Evolutionary conservation across 768 basidiomycete species (phyloP), one percentile per base, ranked within the genome.

Genomic region (Clitopilus hobsonii): DNA sequence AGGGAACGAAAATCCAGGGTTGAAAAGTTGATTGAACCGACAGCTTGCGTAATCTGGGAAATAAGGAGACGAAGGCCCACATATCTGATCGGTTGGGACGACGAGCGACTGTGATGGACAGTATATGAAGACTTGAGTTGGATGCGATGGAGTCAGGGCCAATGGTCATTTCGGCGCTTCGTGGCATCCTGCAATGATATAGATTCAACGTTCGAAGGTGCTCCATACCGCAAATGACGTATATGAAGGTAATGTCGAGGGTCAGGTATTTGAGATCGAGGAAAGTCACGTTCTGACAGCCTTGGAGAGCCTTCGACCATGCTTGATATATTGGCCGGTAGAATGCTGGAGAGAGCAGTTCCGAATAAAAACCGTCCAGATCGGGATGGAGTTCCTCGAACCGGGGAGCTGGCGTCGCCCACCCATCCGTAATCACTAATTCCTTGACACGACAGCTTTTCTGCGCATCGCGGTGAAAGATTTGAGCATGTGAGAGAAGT

Each of bases 1-100:
- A 32, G 1, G 58, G 61, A 18, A 62, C 61, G 1, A 58, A 53
- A 2, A 52, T 57, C n/a, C n/a, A n/a, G n/a, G n/a, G n/a, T n/a
- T n/a, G 30, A 32, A 32, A 32, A 32, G 30, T 32, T 32, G 30
- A n/a, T n/a, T n/a, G n/a, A n/a, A n/a, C n/a, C 8, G 30, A 7
- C 7, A 32, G 30, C 30, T 32, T 32, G 30, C 30, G 30, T 7
- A 32, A 16, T 16, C 16, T 7, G 16, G 30, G 7, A 32, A 32
- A 32, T 7, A 32, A 7, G 30, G 30, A 16, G 30, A 16, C 8
- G 16, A 32, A 7, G 16, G 16, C 8, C 30, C 30, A 32, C 16
- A 32, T 32, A 16, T 7, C 30, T n/a, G n/a, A 32, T 32, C 30
- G 30, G n/a, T 32, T 16, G 30, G 7, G 16, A 7, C 16, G 30